Evolutionary conservation across 2,329 filamentous ascomycete genomes (phyloP), one percentile per base, ranked within the genome.

Genomic region (Cladosporium sp.): DNA sequence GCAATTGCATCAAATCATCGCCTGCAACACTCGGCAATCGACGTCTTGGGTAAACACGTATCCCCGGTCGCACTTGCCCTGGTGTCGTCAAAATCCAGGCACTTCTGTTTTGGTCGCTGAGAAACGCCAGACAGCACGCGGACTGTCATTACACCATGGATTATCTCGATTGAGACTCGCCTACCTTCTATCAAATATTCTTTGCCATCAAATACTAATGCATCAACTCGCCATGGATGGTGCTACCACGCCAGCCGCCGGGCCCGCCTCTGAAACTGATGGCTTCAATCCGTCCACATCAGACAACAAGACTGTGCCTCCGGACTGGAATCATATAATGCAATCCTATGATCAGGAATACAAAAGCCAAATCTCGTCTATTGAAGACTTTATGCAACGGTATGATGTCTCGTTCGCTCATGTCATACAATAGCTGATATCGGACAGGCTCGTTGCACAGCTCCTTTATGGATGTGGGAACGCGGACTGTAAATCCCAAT

Each of bases 391-490:
- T 7, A 52, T 63, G 34, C 24, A 38, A 26, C 34, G 34, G 47
- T 55, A n/a, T 21, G 18, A 18, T 11, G 15, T 34, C 30, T 32
- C 14, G 7, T 30, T 14, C 28, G 4, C 18, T 10, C 4, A 8
- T 24, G 10, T n/a, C 18, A 18, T 2, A 55, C 41, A 26, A 28
- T 21, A 4, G 18, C 59, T 61, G 26, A 51, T 44, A 1, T 15
- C 28, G 28, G 1, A 15, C 51, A 64, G 61, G 18, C 54, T 65
- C 73, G 88, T 93, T 64, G 80, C 85, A 32, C 93, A 97, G 78
- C 85, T 96, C 6, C 86, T 92, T 59, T 85, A 90, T 69, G 93
- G 93, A 68, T 97, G 93, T 74, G 86, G 87, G 64, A 84, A 86
- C 69, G 80, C 82, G 49, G 81, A 83, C 47, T 97, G 93, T 78